Conservation (phyloP, 768 basidiomycete species). For the Leccinum pellstonianum region DNA sequence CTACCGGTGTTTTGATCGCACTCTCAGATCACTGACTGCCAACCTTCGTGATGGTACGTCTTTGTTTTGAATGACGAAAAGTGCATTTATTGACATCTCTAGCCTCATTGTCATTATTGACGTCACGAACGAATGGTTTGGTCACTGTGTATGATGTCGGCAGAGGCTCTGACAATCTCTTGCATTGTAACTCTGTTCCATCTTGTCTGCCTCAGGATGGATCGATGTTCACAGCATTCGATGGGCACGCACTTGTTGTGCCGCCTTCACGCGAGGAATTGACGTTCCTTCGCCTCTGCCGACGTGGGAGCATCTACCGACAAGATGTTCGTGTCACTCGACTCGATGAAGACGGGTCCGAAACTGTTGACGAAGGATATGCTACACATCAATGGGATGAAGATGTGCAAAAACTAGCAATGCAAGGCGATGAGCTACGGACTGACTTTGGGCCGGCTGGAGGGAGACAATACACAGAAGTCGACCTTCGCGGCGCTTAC, state of each 20-base stretch:
- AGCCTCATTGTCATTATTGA: slow-evolving; percentile 57
- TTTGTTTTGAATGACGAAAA: not conserved
- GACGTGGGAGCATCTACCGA: slow-evolving; percentile 45
- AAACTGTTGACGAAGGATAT: not conserved
- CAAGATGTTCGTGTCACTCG: slow-evolving; percentile 36
- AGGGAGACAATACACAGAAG: slow-evolving; percentile 41
- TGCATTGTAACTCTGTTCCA: slow-evolving; percentile 47
- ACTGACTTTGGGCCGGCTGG: slow-evolving; percentile 46
- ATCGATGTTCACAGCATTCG: slow-evolving; percentile 26
- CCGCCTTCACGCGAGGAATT: slow-evolving; percentile 31
- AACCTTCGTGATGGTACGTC: slow-evolving; percentile 33
- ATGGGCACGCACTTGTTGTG: slow-evolving; percentile 33
- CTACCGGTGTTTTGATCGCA: slow-evolving; percentile 57
- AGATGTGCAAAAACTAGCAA: slow-evolving; percentile 40
- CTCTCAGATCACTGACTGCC: slow-evolving; percentile 45
- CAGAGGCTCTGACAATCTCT: slow-evolving; percentile 35
- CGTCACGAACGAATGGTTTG: slow-evolving; percentile 57
- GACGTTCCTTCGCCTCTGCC: slow-evolving; percentile 47
- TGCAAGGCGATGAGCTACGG: slow-evolving; percentile 23
- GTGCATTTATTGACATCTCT: slow-evolving; percentile 3
- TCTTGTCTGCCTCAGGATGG: slow-evolving; percentile 34
- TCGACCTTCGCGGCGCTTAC: slow-evolving; percentile 54
- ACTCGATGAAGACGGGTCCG: slow-evolving; percentile 14
- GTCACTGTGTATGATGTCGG: slow-evolving; percentile 66
- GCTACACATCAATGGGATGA: slow-evolving; percentile 38